Base-by-base conservation (phyloP, 2,329 filamentous ascomycete species). In the Arachnomyces sp. region DNA sequence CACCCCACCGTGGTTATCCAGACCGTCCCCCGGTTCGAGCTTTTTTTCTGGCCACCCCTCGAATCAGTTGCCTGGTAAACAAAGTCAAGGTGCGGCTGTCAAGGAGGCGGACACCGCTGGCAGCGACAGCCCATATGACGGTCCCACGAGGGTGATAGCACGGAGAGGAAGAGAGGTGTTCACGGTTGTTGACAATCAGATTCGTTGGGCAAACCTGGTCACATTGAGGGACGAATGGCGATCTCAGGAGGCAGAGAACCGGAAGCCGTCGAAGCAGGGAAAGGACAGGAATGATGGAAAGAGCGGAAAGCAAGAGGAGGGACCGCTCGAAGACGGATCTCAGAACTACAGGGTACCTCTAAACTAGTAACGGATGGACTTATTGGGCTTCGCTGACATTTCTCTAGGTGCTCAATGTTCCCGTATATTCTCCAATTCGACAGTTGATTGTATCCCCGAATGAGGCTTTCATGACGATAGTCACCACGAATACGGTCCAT, bases 131-230 rank as follows among this genome's bases (percentile, higher is more conserved):
- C 35, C 43, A 11, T 57, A 58, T 20, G 47, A 48, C n/a, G 63
- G 71, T 2, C 64, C 76, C 1, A 63, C 58, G 14, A 69, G 67
- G 47, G 88, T 80, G 0, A 81, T 96, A 53, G 89, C 88, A 7
- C 79, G 77, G 36, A 74, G 90, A 43, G 88, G 84, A 12, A 87
- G 84, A 1, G 89, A 98, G 55, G 70, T 96, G 7, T 96, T 96
- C 58, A 80, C 87, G 9, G 89, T 88, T 14, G 81, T 84, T 31
- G 89, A 89, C 36, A 89, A 83, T 52, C 86, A 96, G 62, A 83
- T 98, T 45, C 76, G 89, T 60, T 98, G 92, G 88, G 82, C 84
- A 7, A 86, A 94, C 63, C 66, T 98, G 40, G 77, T 79, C 38
- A 77, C 81, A 43, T 62, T 96, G 55, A 94, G 93, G 67, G 84